Conservation (phyloP, 257 asterid species). For the Nicotiana paniculata region DNA sequence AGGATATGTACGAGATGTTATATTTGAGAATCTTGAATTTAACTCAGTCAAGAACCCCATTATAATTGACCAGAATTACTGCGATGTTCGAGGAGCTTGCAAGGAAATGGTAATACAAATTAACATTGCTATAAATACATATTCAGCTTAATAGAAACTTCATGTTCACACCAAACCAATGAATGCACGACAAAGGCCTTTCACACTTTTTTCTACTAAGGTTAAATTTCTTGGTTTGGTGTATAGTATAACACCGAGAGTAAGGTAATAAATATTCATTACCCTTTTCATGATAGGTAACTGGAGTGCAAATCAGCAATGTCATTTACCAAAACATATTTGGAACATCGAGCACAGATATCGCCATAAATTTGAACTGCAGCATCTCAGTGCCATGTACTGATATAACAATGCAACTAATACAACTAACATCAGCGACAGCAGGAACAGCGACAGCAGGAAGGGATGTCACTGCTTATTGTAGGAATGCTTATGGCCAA, state of each 20-base stretch:
- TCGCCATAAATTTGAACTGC: slow-evolving; percentile 55
- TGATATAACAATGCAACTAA: slow-evolving; percentile 31
- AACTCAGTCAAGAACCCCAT: slow-evolving; percentile 44
- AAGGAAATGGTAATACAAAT: slow-evolving; percentile 25
- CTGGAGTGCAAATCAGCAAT: slow-evolving; percentile 55
- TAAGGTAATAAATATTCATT: too few species aligned
- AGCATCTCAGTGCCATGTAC: slow-evolving; percentile 44
- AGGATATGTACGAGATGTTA: slow-evolving; percentile 42
- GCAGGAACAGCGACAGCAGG: slow-evolving; percentile 23
- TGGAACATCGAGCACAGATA: slow-evolving; percentile 45
- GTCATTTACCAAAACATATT: slow-evolving; percentile 25
- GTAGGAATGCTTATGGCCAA: slow-evolving; percentile 43
- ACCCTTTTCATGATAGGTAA: slow-evolving; percentile 24
- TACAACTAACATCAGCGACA: slow-evolving; percentile 21
- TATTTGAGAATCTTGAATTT: slow-evolving; percentile 41
- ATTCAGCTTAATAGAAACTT: background rate
- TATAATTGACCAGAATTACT: slow-evolving; percentile 63
- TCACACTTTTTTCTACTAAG: background rate
- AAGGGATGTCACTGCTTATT: slow-evolving; percentile 31
- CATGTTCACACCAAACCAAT: background rate
- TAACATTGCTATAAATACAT: background rate
- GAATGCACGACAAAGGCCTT: background rate
- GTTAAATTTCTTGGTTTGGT: too few species aligned
- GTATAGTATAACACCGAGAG: background rate
- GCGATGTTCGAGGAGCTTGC: slow-evolving; percentile 32